Evolutionary conservation across 2,329 filamentous ascomycete species (phyloP).

Genomic region (Biscogniauxia sp.): DNA sequence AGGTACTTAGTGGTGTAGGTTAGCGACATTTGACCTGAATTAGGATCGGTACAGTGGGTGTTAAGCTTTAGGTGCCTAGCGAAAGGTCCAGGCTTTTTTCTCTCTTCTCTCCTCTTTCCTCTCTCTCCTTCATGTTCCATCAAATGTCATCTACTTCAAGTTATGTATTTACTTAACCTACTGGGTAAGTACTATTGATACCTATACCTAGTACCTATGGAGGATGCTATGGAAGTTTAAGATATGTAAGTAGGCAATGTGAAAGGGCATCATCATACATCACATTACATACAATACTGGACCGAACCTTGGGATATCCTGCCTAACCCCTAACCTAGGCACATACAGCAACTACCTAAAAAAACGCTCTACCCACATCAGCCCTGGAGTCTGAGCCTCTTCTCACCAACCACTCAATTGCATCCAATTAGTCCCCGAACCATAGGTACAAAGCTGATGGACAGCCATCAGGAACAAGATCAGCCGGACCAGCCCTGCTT

Average conservation of each 20-base stretch:
- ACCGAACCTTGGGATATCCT: too few species aligned
- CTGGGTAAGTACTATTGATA: too few species aligned
- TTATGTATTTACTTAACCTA: too few species aligned
- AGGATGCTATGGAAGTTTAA: too few species aligned
- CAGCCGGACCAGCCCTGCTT: constrained; percentile 12
- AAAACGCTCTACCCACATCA: background rate
- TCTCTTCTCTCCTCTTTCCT: background rate
- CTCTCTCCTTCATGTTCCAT: too few species aligned
- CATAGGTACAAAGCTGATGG: constrained; percentile 6
- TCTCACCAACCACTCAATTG: background rate
- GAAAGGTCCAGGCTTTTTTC: background rate
- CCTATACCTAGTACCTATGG: background rate
- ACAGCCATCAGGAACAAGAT: constrained; percentile 21
- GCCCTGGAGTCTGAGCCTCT: constrained; percentile 1
- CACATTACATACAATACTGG: too few species aligned
- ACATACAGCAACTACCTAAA: too few species aligned
- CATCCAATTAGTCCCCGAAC: background rate
- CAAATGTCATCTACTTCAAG: too few species aligned
- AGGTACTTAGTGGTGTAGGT: too few species aligned
- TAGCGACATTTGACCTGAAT: background rate
- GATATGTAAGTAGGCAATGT: too few species aligned
- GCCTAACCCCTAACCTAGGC: too few species aligned
- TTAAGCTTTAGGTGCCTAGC: background rate
- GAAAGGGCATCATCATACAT: too few species aligned
- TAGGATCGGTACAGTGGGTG: background rate